Base-by-base conservation (phyloP, 2,329 filamentous ascomycete genomes). In the Penicillium verrucosum region DNA sequence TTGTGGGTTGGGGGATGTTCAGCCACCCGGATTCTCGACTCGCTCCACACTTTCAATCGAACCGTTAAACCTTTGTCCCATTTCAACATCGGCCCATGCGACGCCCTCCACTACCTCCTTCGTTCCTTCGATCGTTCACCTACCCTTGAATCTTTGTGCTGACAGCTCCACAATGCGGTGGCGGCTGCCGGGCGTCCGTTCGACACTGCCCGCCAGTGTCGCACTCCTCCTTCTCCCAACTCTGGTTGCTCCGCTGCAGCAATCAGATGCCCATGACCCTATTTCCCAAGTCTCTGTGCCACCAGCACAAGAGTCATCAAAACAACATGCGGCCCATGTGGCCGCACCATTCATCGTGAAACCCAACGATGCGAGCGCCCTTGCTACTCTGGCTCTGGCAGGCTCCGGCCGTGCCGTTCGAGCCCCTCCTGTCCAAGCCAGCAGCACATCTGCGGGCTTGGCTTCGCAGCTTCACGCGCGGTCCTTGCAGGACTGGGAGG, bases 401-500 rank as follows among this genome's bases (percentile, higher is more conserved):
- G 79, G 77, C 68, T 75, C 78, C 64, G 74, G 80, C 70, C 80
- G 85, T 82, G 85, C 91, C 89, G 92, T 97, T 83, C 85, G 90
- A 96, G 92, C 92, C 90, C 90, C 89, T 85, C 85, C 85, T 85
- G 86, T 85, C 82, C 85, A 85, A 79, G 80, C 81, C 74, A 84
- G 83, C 78, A 83, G 82, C 73, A 77, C 78, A 56, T 80, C 82
- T 75, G 81, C 82, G 75, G 86, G 86, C 69, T 81, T 89, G 77
- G 84, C 88, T 81, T 87, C 89, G 89, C 89, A 88, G 88, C 88
- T 90, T 75, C 82, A 83, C 89, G 93, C 92, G 92, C 92, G 93
- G 86, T 95, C 89, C 83, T 83, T 97, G 85, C 89, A 92, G 85
- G 93, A 97, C 81, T 97, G 93, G 93, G 91, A 97, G 89, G 92